A percentile compares a stretch with the other conserved stretches of the same genome.
phyloP scores from a whole-genome alignment of 148 eudicot genomes.

The Chenopodium berlandieri region DNA sequence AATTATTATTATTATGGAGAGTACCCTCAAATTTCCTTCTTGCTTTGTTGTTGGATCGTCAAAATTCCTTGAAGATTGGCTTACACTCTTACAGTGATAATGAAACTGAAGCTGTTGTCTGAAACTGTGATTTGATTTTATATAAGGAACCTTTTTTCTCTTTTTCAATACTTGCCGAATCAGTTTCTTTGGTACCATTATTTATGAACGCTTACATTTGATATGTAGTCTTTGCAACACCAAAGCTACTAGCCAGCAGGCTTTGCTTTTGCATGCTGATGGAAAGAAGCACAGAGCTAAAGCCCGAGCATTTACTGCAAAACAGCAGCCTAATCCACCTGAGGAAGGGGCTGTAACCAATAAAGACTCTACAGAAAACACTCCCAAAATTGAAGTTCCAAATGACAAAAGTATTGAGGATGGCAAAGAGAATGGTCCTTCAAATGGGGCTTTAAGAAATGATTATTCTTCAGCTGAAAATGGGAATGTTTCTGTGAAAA shows the following conservation, averaged over 20 bases:
- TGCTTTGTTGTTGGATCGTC: not conserved
- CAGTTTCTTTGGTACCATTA: not conserved
- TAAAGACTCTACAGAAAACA: conserved; percentile 28
- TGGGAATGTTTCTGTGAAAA: conserved; percentile 41
- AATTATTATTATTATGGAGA: too few species aligned
- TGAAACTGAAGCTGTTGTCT: not conserved
- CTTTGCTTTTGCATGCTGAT: conserved; percentile 82
- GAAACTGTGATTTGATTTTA: not conserved
- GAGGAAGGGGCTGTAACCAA: conserved; percentile 38
- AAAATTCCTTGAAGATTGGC: not conserved
- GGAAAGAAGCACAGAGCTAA: conserved; percentile 91
- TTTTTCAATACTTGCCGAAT: not conserved
- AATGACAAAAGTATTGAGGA: conserved; percentile 21
- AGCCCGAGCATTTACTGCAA: conserved; percentile 72
- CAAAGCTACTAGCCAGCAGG: conserved; percentile 78
- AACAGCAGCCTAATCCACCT: conserved; percentile 49
- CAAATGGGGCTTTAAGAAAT: conserved; percentile 25
- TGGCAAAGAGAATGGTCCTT: conserved; percentile 29
- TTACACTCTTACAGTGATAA: not conserved
- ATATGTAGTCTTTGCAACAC: conserved; percentile 76
- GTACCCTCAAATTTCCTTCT: not conserved
- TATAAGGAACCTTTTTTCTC: not conserved
- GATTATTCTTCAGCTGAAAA: conserved; percentile 32
- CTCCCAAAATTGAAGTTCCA: conserved; percentile 29
- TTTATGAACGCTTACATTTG: not conserved